A percentile compares a stretch with the other conserved stretches of the same genome.
phyloP scores from a whole-genome alignment of 441 rosid species.

The Erodium texanum region DNA sequence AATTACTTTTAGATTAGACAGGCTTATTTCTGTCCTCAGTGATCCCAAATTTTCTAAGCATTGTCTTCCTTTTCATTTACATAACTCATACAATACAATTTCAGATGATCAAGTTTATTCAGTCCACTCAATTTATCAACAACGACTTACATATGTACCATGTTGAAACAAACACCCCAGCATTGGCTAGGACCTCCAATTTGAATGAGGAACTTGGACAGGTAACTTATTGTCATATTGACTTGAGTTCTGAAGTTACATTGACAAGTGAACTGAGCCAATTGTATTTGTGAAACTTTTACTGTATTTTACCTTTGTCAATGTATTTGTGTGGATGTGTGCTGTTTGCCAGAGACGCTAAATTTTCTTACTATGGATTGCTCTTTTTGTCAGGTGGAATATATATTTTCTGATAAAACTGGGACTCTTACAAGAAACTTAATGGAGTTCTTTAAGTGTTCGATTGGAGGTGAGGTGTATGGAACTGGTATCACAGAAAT shows the following conservation, averaged over 20 bases:
- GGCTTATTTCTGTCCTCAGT: too few relatives aligned
- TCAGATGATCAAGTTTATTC: conserved; percentile 98
- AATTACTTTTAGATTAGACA: too few relatives aligned
- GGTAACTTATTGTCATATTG: conserved; percentile 34
- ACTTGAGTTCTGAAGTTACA: background rate
- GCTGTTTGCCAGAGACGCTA: background rate
- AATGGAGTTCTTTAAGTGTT: conserved; percentile 99
- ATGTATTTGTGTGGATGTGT: background rate
- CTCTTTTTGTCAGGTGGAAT: conserved; percentile 69
- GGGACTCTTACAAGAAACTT: conserved; percentile 98
- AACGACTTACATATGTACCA: conserved; percentile 89
- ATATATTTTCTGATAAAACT: conserved; percentile 96
- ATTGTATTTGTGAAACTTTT: background rate
- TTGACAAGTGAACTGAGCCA: background rate
- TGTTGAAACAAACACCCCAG: conserved; percentile 83
- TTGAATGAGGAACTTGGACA: conserved; percentile 99
- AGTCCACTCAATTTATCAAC: conserved; percentile 90
- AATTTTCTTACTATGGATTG: conserved; percentile 13
- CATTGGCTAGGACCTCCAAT: conserved; percentile 95
- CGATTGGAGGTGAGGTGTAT: conserved; percentile 95
- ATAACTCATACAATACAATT: conserved; percentile 15
- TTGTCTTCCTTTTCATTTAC: conserved; percentile 19
- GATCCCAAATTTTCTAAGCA: too few relatives aligned
- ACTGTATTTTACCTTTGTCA: background rate
- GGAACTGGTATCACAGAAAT: conserved; percentile 94